Evolutionary conservation across 2,329 filamentous ascomycete species (phyloP), one percentile per base, ranked within the genome.

Genomic region (Diaporthe ilicicola): DNA sequence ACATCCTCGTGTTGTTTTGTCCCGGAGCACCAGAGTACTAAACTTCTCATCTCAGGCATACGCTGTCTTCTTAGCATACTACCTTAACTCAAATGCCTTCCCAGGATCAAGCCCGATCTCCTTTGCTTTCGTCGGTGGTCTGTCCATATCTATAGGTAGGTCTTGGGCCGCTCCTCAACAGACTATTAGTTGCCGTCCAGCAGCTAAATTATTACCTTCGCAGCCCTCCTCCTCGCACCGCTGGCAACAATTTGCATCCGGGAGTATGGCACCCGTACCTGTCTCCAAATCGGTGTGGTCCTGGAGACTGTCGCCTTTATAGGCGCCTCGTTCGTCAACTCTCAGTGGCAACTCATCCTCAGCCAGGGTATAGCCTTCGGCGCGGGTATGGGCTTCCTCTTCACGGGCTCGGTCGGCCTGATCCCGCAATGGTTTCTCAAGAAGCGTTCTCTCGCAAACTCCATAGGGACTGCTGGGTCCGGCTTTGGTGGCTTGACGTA

Each of bases 111-210:
- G 88, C 0, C 81, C 87, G 2, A 85, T 95, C 2, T 86, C 90
- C 7, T 95, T 91, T 79, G 93, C 93, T 50, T 94, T 95, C 77
- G 86, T 95, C n/a, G 93, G 93, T 34, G 91, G 90, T 0, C 82
- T 93, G 0, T 91, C 89, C 37, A 89, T 93, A 53, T 90, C 89
- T 1, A 85, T 84, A 65, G 78, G 83, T 84, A 76, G 50, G 77
- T 72, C 42, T 50, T 22, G 53, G n/a, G n/a, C n/a, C n/a, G n/a
- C n/a, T n/a, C n/a, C n/a, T n/a, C n/a, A n/a, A n/a, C n/a, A n/a
- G n/a, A n/a, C n/a, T n/a, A n/a, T n/a, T n/a, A n/a, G n/a, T n/a
- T n/a, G n/a, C n/a, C 22, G 44, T 32, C 5, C 19, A 10, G 34
- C 76, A 75, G 4, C 74, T 82, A 2, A 2, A 74, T 73, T 79